Conservation (phyloP, 345 rosid genomes). For the Aethionema arabicum region DNA sequence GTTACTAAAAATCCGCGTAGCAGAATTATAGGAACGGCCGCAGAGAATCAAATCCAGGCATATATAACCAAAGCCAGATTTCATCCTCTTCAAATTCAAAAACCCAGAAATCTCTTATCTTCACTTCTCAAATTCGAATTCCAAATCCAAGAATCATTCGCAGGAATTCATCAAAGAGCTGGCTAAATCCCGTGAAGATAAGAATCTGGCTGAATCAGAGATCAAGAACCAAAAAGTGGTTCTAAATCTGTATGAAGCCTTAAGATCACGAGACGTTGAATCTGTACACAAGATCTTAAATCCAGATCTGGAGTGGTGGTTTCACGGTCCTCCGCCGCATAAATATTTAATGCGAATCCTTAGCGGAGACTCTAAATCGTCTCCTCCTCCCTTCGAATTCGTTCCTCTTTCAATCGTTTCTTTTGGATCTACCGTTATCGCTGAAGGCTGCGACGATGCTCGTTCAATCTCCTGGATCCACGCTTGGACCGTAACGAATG, state of each 20-base stretch:
- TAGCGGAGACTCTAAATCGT: slow-evolving; percentile 50
- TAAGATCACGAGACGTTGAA: slow-evolving; percentile 69
- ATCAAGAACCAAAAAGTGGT: slow-evolving; percentile 73
- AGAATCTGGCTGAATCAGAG: slow-evolving; percentile 60
- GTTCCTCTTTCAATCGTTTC: slow-evolving; percentile 46
- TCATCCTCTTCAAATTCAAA: no score
- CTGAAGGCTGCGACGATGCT: slow-evolving; percentile 71
- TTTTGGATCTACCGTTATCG: slow-evolving; percentile 69
- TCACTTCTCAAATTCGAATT: neutral
- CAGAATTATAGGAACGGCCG: no score
- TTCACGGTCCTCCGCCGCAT: slow-evolving; percentile 96
- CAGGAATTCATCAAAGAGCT: slow-evolving; percentile 49
- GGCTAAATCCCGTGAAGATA: slow-evolving; percentile 52
- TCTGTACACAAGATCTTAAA: slow-evolving; percentile 74
- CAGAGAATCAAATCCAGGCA: no score
- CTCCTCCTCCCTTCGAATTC: slow-evolving; percentile 43
- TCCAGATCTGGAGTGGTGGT: slow-evolving; percentile 97
- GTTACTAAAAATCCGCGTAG: no score
- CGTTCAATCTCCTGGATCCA: slow-evolving; percentile 78
- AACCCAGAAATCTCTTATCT: no score
- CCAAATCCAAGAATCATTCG: neutral
- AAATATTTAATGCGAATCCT: slow-evolving; percentile 97
- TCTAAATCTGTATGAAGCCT: slow-evolving; percentile 82
- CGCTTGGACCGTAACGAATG: slow-evolving; percentile 95
- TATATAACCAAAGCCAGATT: no score